phyloP scores from a whole-genome alignment of 1,284 basidiomycete genomes.

The Malassezia nana region DNA sequence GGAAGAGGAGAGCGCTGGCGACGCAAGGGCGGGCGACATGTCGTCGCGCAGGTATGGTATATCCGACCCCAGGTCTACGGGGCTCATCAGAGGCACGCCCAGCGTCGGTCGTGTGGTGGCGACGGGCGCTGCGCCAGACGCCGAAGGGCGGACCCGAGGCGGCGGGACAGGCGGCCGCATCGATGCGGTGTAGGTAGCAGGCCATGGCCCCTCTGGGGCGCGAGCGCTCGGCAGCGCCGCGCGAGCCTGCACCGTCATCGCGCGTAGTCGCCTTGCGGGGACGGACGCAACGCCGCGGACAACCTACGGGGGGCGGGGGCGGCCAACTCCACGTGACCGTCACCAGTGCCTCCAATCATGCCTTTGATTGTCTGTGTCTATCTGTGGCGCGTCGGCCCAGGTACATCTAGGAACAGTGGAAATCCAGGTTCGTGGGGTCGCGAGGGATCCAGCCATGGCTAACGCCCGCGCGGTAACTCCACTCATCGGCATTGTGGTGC shows the following conservation, averaged over 20 bases:
- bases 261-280: not conserved
- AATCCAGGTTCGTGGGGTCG: constrained; percentile 17
- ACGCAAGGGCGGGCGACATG: not conserved
- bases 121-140: not conserved
- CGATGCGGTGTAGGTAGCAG: not conserved
- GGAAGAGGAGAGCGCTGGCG: not conserved
- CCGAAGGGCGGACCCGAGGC: not conserved
- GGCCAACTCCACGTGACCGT: not conserved
- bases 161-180: not conserved
- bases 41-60: not conserved
- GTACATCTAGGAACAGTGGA: not conserved
- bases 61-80: not conserved
- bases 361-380: too few species aligned
- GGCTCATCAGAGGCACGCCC: not conserved
- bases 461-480: constrained; percentile 44
- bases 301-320: not conserved
- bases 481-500: constrained; percentile 34
- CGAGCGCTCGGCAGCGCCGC: not conserved
- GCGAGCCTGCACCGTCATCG: not conserved
- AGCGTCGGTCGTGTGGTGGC: not conserved
- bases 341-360: too few species aligned
- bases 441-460: constrained; percentile 39
- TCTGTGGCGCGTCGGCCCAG: too few species aligned
- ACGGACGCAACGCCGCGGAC: not conserved
- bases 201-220: not conserved